Percentiles rank a stretch among this genome's conserved stretches.
Conservation (phyloP, 176 grass and related monocot species). For the Metroxylon sagu region DNA sequence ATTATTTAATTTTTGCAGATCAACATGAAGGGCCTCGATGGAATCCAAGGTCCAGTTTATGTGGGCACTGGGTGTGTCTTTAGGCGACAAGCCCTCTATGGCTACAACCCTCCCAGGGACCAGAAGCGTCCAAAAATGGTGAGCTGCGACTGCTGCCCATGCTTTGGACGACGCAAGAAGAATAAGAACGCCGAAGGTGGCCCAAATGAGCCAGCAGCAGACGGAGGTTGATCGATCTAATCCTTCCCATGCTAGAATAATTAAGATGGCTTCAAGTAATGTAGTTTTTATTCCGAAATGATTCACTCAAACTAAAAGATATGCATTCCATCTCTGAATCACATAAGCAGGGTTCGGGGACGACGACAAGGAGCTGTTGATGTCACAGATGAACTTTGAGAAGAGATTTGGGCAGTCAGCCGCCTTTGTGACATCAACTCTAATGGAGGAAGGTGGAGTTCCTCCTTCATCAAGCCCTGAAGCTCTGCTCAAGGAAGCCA, state of each 20-base stretch:
- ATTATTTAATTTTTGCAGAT: constrained; percentile 37
- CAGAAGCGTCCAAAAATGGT: constrained; percentile 96
- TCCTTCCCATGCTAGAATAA: too few relatives aligned
- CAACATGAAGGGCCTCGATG: constrained; percentile 98
- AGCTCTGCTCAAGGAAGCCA: constrained; percentile 96
- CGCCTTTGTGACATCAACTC: constrained; percentile 91
- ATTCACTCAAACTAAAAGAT: background rate
- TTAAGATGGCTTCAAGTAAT: too few relatives aligned
- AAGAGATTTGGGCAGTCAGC: constrained; percentile 94
- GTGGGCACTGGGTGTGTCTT: constrained; percentile 96
- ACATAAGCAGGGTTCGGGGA: constrained; percentile 38
- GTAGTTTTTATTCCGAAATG: background rate
- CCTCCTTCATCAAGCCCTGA: constrained; percentile 87
- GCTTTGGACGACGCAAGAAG: constrained; percentile 88
- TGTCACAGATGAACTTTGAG: constrained; percentile 99
- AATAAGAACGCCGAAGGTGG: constrained; percentile 55
- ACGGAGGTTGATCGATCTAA: constrained; percentile 23
- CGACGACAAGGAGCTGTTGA: constrained; percentile 79
- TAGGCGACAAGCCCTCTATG: constrained; percentile 86
- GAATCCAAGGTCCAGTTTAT: constrained; percentile 91
- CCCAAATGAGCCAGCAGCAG: constrained; percentile 32
- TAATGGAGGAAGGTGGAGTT: constrained; percentile 98
- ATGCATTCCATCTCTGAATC: background rate
- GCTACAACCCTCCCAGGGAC: constrained; percentile 91
- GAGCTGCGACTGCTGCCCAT: constrained; percentile 90